phyloP scores from a whole-genome alignment of 495 filamentous ascomycete species.

The Parathielavia hyrcaniae region DNA sequence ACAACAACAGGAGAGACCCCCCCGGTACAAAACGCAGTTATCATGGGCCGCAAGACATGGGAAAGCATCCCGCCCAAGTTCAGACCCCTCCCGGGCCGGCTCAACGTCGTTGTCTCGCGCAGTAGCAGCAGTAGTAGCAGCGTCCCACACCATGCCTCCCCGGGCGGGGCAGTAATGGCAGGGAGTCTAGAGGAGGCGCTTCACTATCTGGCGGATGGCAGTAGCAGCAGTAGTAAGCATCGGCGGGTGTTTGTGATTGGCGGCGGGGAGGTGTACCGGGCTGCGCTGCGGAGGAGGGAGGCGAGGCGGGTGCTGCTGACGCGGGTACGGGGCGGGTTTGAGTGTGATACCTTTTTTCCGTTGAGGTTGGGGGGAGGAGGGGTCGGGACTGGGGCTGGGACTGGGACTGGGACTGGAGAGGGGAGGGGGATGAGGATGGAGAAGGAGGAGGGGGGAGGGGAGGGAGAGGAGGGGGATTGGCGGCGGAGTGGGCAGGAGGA shows the following conservation, averaged over 20 bases:
- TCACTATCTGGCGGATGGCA: slow-evolving; percentile 23
- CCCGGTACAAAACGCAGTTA: slow-evolving; percentile 59
- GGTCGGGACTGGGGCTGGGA: slow-evolving; percentile 25
- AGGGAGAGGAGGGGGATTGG: too few relatives aligned
- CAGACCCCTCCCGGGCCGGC: slow-evolving; percentile 68
- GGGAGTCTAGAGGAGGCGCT: slow-evolving; percentile 56
- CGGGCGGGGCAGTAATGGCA: slow-evolving; percentile 26
- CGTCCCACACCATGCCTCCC: too few relatives aligned
- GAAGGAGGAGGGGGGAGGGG: too few relatives aligned
- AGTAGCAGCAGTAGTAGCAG: too few relatives aligned
- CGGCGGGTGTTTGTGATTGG: slow-evolving; percentile 76
- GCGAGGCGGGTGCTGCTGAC: slow-evolving; percentile 58
- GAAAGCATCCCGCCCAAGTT: slow-evolving; percentile 70
- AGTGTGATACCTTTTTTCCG: slow-evolving; percentile 87
- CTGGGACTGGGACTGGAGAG: slow-evolving; percentile 14
- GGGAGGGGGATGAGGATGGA: slow-evolving; percentile 52
- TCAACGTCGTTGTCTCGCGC: slow-evolving; percentile 73
- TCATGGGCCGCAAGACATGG: slow-evolving; percentile 98
- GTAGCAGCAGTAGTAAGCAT: background rate
- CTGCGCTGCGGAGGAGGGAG: slow-evolving; percentile 51
- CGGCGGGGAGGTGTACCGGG: slow-evolving; percentile 74
- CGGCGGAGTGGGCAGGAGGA: slow-evolving; percentile 39
- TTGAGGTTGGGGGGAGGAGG: slow-evolving; percentile 41
- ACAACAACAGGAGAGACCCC: background rate
- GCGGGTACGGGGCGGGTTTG: slow-evolving; percentile 57